Base-by-base conservation (phyloP, 306 rosid genomes). In the Pachyrhizus erosus region DNA sequence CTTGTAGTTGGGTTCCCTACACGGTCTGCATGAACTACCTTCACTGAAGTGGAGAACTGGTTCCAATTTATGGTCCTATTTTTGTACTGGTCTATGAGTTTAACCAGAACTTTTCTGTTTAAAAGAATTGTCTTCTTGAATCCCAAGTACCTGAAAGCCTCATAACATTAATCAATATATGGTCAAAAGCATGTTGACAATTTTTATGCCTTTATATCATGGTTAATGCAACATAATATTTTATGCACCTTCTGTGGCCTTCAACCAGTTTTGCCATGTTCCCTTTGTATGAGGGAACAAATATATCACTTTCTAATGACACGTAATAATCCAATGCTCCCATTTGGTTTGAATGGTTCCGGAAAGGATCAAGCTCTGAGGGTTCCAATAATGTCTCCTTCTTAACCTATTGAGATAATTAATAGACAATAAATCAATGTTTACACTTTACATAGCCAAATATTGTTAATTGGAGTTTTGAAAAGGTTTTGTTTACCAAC, bases 261-360 rank as follows among this genome's bases (percentile, higher is more conserved):
- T 89, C 93, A 37, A 91, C 94, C 13, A 91, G 89, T 88, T 89
- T 91, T 14, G 98, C 98, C 97, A 91, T 94, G 87, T 94, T 84
- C 29, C 97, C 97, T 24, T 81, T 84, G 24, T 90, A 91, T 2
- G 98, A 86, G 9, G 94, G 97, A 68, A 93, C 79, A 43, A 91
- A 91, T 11, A 90, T 89, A 49, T 91, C 98, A 79, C 97, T 90
- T 73, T 90, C 97, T 52, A 91, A 67, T 10, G 98, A 90, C 49
- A 93, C 93, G 10, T 89, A 84, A 73, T 93, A 94, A 82, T 91
- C 97, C 89, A 90, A 71, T 51, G 92, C 94, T 34, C 97, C 97
- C 98, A 89, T 94, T 74, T 88, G 94, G 18, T 91, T 89, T 20
- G 97, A 89, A 82, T 88, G 92, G 83, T 94, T 88, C 40, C 82